Percentiles rank a stretch among this genome's conserved stretches.
Conservation (phyloP, 2,329 filamentous ascomycete genomes). For the Chaetomiaceae sp. region DNA sequence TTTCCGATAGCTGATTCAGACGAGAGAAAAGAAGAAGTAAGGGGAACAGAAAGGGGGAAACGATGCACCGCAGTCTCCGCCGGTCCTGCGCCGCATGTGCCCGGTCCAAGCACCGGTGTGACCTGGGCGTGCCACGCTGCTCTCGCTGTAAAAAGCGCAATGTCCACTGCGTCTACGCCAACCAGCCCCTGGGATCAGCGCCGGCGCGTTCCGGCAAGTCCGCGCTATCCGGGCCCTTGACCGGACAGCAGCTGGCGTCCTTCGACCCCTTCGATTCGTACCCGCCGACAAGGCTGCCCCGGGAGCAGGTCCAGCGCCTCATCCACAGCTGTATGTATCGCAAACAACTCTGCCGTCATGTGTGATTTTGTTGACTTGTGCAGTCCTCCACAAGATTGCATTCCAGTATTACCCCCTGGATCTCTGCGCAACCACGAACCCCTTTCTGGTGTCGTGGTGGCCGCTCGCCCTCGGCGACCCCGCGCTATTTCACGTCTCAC, state of each 20-base stretch:
- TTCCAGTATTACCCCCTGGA: constrained; percentile 57
- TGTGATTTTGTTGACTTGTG: background rate
- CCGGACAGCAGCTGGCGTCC: constrained; percentile 29
- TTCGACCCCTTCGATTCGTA: constrained; percentile 54
- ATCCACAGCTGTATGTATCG: constrained; percentile 48
- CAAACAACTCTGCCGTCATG: background rate
- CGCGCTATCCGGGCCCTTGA: constrained; percentile 15
- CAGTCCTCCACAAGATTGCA: constrained; percentile 51
- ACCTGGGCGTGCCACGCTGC: constrained; percentile 47
- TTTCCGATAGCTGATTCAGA: no score
- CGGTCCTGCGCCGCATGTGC: constrained; percentile 52
- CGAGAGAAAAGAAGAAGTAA: no score
- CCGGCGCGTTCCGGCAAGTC: background rate
- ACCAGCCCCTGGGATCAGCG: constrained; percentile 40
- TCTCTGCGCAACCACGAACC: constrained; percentile 45
- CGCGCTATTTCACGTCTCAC: constrained; percentile 51
- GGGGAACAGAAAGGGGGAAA: no score
- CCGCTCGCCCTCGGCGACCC: constrained; percentile 50
- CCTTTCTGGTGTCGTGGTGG: constrained; percentile 56
- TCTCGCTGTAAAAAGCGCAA: constrained; percentile 48
- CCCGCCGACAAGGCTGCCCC: constrained; percentile 45
- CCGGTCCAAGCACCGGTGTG: constrained; percentile 50
- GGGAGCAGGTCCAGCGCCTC: constrained; percentile 46
- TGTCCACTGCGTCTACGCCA: constrained; percentile 45
- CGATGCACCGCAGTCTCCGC: constrained; percentile 53